phyloP scores from a whole-genome alignment of 495 filamentous ascomycete species.

The Penicillium salamii region DNA sequence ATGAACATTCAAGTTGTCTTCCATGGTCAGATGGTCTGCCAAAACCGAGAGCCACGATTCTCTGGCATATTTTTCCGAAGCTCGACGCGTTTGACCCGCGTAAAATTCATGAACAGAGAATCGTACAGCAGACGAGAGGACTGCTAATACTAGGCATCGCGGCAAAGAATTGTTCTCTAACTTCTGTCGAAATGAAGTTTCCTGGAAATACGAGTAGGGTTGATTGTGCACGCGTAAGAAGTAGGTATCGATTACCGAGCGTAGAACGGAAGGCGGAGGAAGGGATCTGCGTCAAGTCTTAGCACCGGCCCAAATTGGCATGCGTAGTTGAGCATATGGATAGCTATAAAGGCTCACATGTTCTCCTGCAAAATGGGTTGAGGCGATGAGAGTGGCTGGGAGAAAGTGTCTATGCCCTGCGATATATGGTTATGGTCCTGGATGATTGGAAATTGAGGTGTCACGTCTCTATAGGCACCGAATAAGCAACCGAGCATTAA shows the following conservation, averaged over 20 bases:
- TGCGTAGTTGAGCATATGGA: not conserved
- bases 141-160: slow-evolving; percentile 20
- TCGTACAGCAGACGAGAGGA: slow-evolving; percentile 25
- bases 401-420: not conserved
- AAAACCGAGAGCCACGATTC: slow-evolving; percentile 30
- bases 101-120: slow-evolving; percentile 26
- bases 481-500: not conserved
- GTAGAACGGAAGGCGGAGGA: slow-evolving; percentile 15
- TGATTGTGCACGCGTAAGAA: slow-evolving; percentile 30
- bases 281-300: slow-evolving; percentile 4
- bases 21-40: slow-evolving; percentile 22
- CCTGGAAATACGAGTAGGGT: slow-evolving; percentile 31
- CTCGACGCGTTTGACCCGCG: slow-evolving; percentile 10
- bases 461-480: not conserved
- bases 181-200: slow-evolving; percentile 21
- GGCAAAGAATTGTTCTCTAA: slow-evolving; percentile 14
- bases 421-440: not conserved
- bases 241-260: slow-evolving; percentile 26
- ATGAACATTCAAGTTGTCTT: slow-evolving; percentile 20
- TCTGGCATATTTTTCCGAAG: slow-evolving; percentile 20
- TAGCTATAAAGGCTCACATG: slow-evolving; percentile 2
- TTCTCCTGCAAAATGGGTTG: slow-evolving; percentile 1
- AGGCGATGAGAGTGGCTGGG: not conserved
- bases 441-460: not conserved
- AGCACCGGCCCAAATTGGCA: not conserved